Evolutionary conservation across 768 basidiomycete species (phyloP), one percentile per base, ranked within the genome.

Genomic region (Rhodotorula kratochvilovae): DNA sequence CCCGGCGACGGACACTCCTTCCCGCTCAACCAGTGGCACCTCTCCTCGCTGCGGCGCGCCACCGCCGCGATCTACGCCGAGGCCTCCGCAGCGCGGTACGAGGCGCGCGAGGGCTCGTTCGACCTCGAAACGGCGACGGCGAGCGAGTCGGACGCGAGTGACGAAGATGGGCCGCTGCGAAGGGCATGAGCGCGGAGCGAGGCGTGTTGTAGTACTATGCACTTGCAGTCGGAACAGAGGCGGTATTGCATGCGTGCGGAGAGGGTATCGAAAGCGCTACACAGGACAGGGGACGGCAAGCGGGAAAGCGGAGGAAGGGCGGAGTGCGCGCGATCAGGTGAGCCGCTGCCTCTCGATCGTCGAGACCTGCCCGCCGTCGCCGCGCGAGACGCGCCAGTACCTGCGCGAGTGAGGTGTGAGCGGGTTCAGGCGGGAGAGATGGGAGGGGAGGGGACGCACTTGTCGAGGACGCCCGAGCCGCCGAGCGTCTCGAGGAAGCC

Each of bases 401-500:
- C 68, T 69, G 55, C 42, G 25, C 1, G 29, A 45, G 2, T 31
- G 2, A 25, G 31, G 25, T 56, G 63, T 42, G 2, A 2, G 48
- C 5, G 43, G 39, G 15, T 15, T 2, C 25, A 11, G 31, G 4
- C 33, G 39, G 13, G n/a, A 23, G 33, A 11, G n/a, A 6, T 5
- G 11, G 21, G 0, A 15, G 0, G 15, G 29, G 23, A 16, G 33
- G 7, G 1, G 25, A 36, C 69, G 79, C 92, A 97, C 78, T 92
- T 88, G 76, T 96, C 92, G 86, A 98, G 89, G n/a, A 91, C 90
- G 73, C 91, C 88, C 71, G 86, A 86, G 72, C 92, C 90, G 2
- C 94, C 93, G 36, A 98, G 85, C 77, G 91, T 91, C 45, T 87
- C 85, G 59, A 99, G 84, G 83, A 99, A 98, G 70, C 87, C 90